Evolutionary conservation across 257 asterid genomes (phyloP).

Genomic region (Solanum virginianum): DNA sequence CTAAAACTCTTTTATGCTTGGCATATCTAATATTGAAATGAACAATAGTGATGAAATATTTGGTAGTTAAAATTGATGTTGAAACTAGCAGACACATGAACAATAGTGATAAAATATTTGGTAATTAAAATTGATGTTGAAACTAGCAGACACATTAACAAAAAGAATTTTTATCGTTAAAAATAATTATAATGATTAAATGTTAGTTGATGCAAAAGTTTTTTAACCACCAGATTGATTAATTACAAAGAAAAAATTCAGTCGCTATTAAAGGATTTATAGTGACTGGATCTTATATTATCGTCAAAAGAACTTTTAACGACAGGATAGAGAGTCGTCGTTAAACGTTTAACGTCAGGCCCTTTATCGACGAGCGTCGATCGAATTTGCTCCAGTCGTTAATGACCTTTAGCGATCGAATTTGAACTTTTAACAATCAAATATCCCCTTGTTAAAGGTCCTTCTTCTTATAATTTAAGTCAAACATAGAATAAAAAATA

Average conservation of each 20-base stretch:
- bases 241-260: not conserved
- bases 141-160: too few relatives aligned
- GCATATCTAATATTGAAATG: not conserved
- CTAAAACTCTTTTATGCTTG: not conserved
- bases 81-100: too few relatives aligned
- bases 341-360: not conserved
- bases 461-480: not conserved
- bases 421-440: too few relatives aligned
- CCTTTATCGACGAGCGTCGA: not conserved
- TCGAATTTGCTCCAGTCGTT: not conserved
- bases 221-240: too few relatives aligned
- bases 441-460: too few relatives aligned
- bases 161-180: too few relatives aligned
- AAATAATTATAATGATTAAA: too few relatives aligned
- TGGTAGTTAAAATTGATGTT: too few relatives aligned
- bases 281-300: not conserved
- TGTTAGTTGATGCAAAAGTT: too few relatives aligned
- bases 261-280: too few relatives aligned
- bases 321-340: too few relatives aligned
- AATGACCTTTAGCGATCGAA: not conserved
- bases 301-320: not conserved
- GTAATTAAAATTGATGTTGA: too few relatives aligned
- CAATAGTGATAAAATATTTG: not conserved
- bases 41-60: not conserved
- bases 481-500: not conserved